phyloP scores from a whole-genome alignment of 306 rosid genomes.

The Abrus pulchellus region DNA sequence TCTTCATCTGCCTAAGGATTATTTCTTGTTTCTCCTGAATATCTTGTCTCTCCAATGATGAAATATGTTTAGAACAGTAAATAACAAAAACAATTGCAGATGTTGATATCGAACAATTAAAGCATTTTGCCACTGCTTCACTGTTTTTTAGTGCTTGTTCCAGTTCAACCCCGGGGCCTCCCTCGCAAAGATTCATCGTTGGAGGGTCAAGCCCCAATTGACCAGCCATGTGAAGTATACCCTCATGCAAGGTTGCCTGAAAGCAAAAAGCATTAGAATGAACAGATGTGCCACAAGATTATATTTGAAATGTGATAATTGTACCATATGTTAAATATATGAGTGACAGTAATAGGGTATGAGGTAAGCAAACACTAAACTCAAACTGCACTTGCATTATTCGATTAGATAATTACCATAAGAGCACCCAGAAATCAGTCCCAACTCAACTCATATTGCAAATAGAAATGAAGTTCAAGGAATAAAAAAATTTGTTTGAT shows the following conservation, averaged over 20 bases:
- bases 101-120: constrained; percentile 77
- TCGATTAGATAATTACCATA: background rate
- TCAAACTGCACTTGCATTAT: constrained; percentile 10
- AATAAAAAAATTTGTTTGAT: background rate
- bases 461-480: constrained; percentile 20
- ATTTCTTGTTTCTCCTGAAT: constrained; percentile 67
- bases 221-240: constrained; percentile 98
- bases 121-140: constrained; percentile 91
- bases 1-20: constrained; percentile 65
- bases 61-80: constrained; percentile 74
- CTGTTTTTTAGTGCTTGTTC: constrained; percentile 86
- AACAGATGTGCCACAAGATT: constrained; percentile 4
- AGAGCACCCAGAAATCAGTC: constrained; percentile 20
- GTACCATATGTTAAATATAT: constrained; percentile 17
- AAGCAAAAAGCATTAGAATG: constrained; percentile 42
- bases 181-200: constrained; percentile 82
- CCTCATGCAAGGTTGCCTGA: constrained; percentile 90
- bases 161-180: constrained; percentile 73
- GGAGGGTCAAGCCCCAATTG: constrained; percentile 96
- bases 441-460: background rate
- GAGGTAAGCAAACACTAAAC: constrained; percentile 20
- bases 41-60: constrained; percentile 56
- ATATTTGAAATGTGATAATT: constrained; percentile 36
- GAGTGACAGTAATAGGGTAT: background rate
- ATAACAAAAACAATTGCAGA: constrained; percentile 69